Conservation (phyloP, 2,329 filamentous ascomycete genomes). For the Pyrenophora graminea region DNA sequence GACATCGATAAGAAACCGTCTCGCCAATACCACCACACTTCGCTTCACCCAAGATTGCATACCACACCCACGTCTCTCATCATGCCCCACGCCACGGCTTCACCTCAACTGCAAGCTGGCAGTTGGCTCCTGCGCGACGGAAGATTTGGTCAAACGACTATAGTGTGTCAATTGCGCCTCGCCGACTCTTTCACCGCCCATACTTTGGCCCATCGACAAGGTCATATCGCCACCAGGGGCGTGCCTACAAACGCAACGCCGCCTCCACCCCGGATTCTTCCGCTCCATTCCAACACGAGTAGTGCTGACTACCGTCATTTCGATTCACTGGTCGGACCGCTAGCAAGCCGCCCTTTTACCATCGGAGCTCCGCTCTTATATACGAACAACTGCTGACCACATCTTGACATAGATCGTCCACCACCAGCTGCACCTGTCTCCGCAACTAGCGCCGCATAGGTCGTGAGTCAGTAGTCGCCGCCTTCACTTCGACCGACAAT, state of each 20-base stretch:
- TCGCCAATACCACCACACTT: slow-evolving; percentile 11
- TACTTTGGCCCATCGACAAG: not conserved
- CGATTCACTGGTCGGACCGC: not conserved
- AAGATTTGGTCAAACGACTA: not conserved
- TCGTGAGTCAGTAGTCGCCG: slow-evolving; percentile 26
- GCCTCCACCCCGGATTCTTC: not conserved
- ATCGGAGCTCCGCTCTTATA: not conserved
- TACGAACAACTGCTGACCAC: slow-evolving; percentile 18
- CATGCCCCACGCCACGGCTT: slow-evolving; percentile 5
- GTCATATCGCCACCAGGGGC: not conserved
- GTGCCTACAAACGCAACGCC: too few species aligned
- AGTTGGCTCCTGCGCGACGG: not conserved
- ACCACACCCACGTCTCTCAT: slow-evolving; percentile 8
- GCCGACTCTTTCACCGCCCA: not conserved
- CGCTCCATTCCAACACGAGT: slow-evolving; percentile 1
- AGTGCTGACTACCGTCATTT: not conserved
- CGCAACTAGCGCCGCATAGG: slow-evolving; percentile 18
- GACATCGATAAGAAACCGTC: slow-evolving; percentile 16
- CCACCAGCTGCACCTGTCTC: slow-evolving; percentile 21
- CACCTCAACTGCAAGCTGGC: not conserved
- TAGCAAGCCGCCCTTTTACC: slow-evolving; percentile 1
- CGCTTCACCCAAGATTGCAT: slow-evolving; percentile 21
- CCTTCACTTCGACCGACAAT: not conserved
- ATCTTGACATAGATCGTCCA: slow-evolving; percentile 13
- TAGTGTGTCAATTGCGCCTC: too few species aligned